Base-by-base conservation (phyloP, 2,329 filamentous ascomycete species). In the Fusarium sp. region DNA sequence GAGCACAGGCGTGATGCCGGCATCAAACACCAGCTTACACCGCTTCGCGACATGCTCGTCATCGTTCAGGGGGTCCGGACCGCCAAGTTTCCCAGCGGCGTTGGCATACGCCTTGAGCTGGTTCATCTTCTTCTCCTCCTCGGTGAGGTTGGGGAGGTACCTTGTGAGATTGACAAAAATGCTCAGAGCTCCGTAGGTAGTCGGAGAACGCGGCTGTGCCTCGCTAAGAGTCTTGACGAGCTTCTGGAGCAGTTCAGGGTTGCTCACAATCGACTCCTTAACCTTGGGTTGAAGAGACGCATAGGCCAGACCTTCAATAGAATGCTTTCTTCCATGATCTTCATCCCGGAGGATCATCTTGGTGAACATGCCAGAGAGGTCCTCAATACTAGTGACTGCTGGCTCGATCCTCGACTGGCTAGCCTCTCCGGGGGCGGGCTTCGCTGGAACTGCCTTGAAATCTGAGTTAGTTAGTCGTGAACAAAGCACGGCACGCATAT, bases 91-190 rank as follows among this genome's bases (percentile, higher is more conserved):
- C 78, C 94, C 95, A 6, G 92, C 92, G 1, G 95, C 93, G 80
- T 97, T 94, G 16, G 97, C 97, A 78, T 98, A 99, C 3, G 95
- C 94, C 85, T 97, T 98, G 52, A 99, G 89, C 81, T 99, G 94
- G 7, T 90, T 90, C 85, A 99, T 94, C 79, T 94, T 95, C 85
- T 96, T 97, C 78, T 98, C 93, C 82, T 99, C 97, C 73, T 98
- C 96, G 0, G 94, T 92, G 45, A 95, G 87, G 9, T 87, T 86
- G 8, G 95, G 95, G 45, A 90, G 88, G 81, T 97, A 98, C 33
- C 90, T 88, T 16, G 95, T 97, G 61, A 99, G 85, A 80, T 98
- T 98, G 64, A 91, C 87, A 74, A 98, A 89, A 64, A 98, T 93
- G 80, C 93, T 97, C 45, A 99, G 87, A 20, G 92, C 93, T 57